These are phyloP conservation scores for Wickerhamomyces ciferrii DNA, from an alignment of 805 yeast genomes.

Conservation along the genomic window DNA sequence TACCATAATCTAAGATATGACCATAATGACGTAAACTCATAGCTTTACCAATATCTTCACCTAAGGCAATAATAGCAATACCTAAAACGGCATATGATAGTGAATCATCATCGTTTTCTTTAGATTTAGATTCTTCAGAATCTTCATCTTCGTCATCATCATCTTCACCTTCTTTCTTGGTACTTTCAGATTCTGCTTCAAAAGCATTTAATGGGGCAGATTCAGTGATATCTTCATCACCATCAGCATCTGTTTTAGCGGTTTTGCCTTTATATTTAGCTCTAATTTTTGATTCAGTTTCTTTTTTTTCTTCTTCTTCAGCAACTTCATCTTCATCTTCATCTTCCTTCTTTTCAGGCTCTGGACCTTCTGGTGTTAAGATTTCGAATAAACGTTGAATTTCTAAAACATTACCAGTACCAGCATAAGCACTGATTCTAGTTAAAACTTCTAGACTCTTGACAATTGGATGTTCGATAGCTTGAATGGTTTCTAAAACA, in stretches of 20 bases:
- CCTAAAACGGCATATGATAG: conserved; percentile 89
- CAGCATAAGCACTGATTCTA: conserved; percentile 91
- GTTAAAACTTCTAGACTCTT: conserved; percentile 85
- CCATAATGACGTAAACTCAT: conserved; percentile 97
- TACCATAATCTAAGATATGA: conserved; percentile 97
- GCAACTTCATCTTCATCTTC: conserved; percentile 53
- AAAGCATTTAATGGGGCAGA: conserved; percentile 22
- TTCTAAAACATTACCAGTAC: conserved; percentile 95
- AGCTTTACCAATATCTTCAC: conserved; percentile 96
- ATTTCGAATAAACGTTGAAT: conserved; percentile 88
- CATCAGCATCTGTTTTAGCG: conserved; percentile 23
- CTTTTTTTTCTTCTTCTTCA: conserved; percentile 34
- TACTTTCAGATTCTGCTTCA: conserved; percentile 21
- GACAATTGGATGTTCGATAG: conserved; percentile 92
- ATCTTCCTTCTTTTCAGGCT: conserved; percentile 48
- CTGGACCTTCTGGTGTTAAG: conserved; percentile 66
- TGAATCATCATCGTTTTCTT: conserved; percentile 29
- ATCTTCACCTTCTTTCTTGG: conserved; percentile 23
- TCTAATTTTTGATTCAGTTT: conserved; percentile 18
- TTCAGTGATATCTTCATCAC: conserved; percentile 24
- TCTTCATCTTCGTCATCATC: conserved; percentile 22
- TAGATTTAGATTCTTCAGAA: conserved; percentile 29
- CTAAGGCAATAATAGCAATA: conserved; percentile 91
- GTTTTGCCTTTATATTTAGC: conserved; percentile 3
- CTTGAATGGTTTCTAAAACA: conserved; percentile 88